These are phyloP conservation scores for Aspergillus puulaauensis DNA, from an alignment of 2,329 filamentous ascomycete genomes.

Conservation along the genomic window DNA sequence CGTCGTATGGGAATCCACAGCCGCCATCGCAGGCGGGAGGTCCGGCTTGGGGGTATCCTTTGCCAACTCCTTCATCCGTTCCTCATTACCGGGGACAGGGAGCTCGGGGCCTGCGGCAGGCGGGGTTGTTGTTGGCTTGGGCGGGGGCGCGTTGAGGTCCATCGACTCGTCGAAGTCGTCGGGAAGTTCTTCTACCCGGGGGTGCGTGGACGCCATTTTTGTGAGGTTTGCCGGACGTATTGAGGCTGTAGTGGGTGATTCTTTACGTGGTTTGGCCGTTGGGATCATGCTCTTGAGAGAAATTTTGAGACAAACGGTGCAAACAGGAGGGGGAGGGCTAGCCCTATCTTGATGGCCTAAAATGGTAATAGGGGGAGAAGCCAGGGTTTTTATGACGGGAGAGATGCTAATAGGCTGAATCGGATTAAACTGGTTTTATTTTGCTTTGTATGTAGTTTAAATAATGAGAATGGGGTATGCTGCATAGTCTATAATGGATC, in stretches of 20 bases:
- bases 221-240: slow-evolving; percentile 1
- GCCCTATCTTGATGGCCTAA: slow-evolving; percentile 7
- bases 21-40: slow-evolving; percentile 60
- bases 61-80: slow-evolving; percentile 30
- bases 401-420: neutral
- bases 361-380: neutral
- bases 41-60: slow-evolving; percentile 38
- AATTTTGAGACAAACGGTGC: slow-evolving; percentile 25
- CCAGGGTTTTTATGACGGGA: neutral
- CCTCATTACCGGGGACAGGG: slow-evolving; percentile 42
- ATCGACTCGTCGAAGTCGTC: slow-evolving; percentile 51
- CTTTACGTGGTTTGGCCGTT: neutral
- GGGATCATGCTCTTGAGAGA: neutral
- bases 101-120: slow-evolving; percentile 25
- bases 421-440: neutral
- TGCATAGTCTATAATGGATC: no score
- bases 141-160: slow-evolving; percentile 39
- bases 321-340: slow-evolving; percentile 27
- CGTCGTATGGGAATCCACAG: slow-evolving; percentile 54
- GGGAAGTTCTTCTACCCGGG: slow-evolving; percentile 51
- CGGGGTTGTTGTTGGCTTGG: slow-evolving; percentile 11
- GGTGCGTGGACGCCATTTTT: slow-evolving; percentile 54
- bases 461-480: neutral
- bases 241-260: neutral
- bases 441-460: neutral